A percentile compares a stretch with the other conserved stretches of the same genome.
phyloP scores from a whole-genome alignment of 163 green algal species.

The Smithsoniella earleae region DNA sequence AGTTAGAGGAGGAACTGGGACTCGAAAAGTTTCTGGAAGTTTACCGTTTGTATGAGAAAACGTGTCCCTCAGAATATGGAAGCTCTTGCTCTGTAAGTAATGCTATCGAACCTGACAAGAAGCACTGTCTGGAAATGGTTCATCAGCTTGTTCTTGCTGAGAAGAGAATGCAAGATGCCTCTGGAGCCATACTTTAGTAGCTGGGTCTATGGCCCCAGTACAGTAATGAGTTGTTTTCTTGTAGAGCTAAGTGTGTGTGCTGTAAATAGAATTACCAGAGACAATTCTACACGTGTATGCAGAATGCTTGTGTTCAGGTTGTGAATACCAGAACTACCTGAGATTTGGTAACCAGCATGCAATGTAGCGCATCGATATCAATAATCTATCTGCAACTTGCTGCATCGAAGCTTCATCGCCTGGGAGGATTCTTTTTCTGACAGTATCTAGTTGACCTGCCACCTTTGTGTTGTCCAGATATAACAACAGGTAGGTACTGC shows the following conservation, averaged over 20 bases:
- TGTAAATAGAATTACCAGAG: background rate
- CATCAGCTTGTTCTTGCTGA: background rate
- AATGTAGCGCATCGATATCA: no score
- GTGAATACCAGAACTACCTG: no score
- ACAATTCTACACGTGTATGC: no score
- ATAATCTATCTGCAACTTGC: no score
- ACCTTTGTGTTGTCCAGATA: no score
- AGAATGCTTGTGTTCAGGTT: background rate
- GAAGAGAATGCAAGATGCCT: background rate
- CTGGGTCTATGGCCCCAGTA: no score
- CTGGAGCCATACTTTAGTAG: no score
- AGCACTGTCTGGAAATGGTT: background rate
- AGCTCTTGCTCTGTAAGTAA: background rate
- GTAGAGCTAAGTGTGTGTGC: background rate
- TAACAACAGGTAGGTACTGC: no score
- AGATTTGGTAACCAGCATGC: no score
- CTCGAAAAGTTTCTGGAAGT: slow-evolving; percentile 48
- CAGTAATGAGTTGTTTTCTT: background rate
- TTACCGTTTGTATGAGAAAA: slow-evolving; percentile 37
- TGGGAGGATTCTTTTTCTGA: no score
- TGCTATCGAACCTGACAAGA: background rate
- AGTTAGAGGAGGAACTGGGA: slow-evolving; percentile 49
- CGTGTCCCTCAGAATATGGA: background rate
- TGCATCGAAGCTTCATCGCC: no score
- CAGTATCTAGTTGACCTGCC: no score